Evolutionary conservation across 306 rosid genomes (phyloP), one percentile per base, ranked within the genome.

Genomic region (Dalbergia oliveri): DNA sequence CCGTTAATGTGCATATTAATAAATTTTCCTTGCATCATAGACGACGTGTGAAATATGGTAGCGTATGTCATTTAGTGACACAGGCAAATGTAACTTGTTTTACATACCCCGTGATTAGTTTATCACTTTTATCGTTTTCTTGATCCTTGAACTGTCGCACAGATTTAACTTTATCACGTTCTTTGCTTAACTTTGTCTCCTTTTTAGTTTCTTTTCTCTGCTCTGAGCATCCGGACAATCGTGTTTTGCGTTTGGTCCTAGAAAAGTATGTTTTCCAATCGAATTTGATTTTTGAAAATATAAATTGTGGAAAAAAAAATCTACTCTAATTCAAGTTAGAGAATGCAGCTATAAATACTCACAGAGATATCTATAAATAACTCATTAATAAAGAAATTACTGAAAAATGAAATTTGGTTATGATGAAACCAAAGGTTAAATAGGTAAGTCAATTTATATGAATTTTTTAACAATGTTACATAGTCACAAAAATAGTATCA

Each of bases 131-230:
- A 73, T 50, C 67, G 51, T 60, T 61, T 51, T 82, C 82, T 33
- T 10, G 50, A 76, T 76, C 85, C 82, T 74, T 76, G 85, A 82
- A 41, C 85, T 16, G 35, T 69, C 58, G 44, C 56, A 66, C 31
- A 45, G 12, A 51, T 62, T 71, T 61, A 51, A 77, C 85, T 53
- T 69, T 69, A 11, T 50, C 66, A 59, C 49, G 41, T 60, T 64
- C 57, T 67, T 58, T 67, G 66, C 54, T 31, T 65, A 16, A 31
- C 11, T 8, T 9, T 37, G 5, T 37, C 35, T 71, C 69, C 41
- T 43, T 47, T 61, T 37, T 19, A 37, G 6, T 34, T 61, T 37
- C 6, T 60, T 73, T 60, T 44, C 44, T 60, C 26, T 63, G 37
- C 63, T 47, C 15, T 45, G 12, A 43, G 41, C 26, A 39, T 57